Evolutionary conservation across 2,329 filamentous ascomycete genomes (phyloP).

Genomic region (Penicillium paneum): DNA sequence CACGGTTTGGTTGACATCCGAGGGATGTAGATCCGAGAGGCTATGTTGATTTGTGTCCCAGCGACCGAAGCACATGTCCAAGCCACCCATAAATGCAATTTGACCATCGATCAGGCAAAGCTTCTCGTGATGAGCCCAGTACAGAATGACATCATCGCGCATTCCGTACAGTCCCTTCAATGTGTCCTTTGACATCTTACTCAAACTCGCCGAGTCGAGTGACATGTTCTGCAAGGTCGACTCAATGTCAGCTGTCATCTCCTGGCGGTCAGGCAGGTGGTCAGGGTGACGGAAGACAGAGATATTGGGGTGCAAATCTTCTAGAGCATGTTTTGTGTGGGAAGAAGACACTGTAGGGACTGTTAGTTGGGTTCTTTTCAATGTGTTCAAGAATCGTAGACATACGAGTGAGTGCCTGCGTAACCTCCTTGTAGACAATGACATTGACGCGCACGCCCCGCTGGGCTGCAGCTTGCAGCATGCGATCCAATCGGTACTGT

Average conservation of each 20-base stretch:
- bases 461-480: slow-evolving; percentile 78
- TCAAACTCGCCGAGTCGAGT: slow-evolving; percentile 53
- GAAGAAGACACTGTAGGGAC: slow-evolving; percentile 56
- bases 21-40: slow-evolving; percentile 79
- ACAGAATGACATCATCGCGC: slow-evolving; percentile 75
- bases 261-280: slow-evolving; percentile 71
- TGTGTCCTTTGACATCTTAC: slow-evolving; percentile 68
- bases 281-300: slow-evolving; percentile 88
- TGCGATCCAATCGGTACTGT: slow-evolving; percentile 75
- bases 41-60: slow-evolving; percentile 87
- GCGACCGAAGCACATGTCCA: slow-evolving; percentile 83
- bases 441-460: slow-evolving; percentile 80
- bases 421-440: slow-evolving; percentile 90
- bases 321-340: slow-evolving; percentile 77
- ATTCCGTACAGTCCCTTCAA: slow-evolving; percentile 79
- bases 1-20: slow-evolving; percentile 69
- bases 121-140: slow-evolving; percentile 94
- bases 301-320: slow-evolving; percentile 77
- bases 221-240: slow-evolving; percentile 56
- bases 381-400: slow-evolving; percentile 29
- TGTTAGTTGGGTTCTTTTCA: background rate
- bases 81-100: slow-evolving; percentile 83
- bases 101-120: slow-evolving; percentile 76
- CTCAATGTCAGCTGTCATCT: slow-evolving; percentile 58
- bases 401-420: slow-evolving; percentile 74